Base-by-base conservation (phyloP, 805 yeast species). In the Metschnikowia peoriensis region DNA sequence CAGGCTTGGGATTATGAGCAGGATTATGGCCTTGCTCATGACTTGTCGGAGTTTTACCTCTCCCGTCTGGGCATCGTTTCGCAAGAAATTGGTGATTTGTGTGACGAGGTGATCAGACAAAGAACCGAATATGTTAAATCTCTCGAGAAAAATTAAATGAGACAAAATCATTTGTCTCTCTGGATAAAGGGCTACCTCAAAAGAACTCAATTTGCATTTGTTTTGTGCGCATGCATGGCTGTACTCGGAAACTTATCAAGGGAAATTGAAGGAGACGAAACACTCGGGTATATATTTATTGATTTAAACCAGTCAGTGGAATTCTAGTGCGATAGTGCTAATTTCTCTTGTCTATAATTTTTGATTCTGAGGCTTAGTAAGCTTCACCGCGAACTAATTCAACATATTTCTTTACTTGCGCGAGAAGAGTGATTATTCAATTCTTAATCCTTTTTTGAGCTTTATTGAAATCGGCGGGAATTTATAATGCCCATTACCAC, bases 1-100 rank as follows among this genome's bases (percentile, higher is more conserved):
- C 89, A 89, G 72, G 86, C 92, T 39, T 83, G 83, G 78, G 89
- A 91, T 68, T 93, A 92, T 66, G 97, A 90, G 72, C 85, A 83
- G 60, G 74, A 75, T 57, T 80, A 76, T 60, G 78, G 83, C 10
- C 80, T 83, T 42, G 69, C 68, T 47, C 80, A 80, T 55, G 84
- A 82, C 60, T 76, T 93, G 54, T 74, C 77, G 46, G 91, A 89
- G 61, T 92, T 93, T 64, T 84, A 83, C 72, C 61, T 71, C 27
- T 85, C 94, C 3, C 72, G 84, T 53, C 59, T 70, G 1, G 72
- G 81, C 38, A 84, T 93, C 57, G 86, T 87, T 65, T 82, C 94
- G 28, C 74, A 75, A 40, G 96, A 88, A 67, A 84, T 91, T 32
- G 79, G 80, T 45, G 76, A 72, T 16, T 81, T 93, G 80, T 85